Percentiles rank a stretch among this genome's conserved stretches.
phyloP scores from a whole-genome alignment of 2,329 filamentous ascomycete genomes.

The Calonectria honghensis region DNA sequence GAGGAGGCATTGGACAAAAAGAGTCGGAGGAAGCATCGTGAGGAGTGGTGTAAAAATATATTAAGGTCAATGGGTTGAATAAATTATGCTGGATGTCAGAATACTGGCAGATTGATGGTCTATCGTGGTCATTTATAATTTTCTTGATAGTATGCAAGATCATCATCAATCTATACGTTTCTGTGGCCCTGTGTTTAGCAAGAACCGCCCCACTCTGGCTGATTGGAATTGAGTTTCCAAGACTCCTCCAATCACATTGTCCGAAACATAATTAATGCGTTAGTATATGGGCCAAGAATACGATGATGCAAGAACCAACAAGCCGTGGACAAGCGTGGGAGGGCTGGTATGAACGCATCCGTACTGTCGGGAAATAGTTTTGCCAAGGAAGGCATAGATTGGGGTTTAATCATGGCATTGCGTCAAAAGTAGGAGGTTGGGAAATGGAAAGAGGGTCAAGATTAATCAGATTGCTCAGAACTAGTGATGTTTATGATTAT shows the following conservation, averaged over 20 bases:
- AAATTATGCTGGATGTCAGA: not conserved
- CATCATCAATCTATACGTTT: not conserved
- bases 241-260: not conserved
- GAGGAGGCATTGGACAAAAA: not conserved
- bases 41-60: not conserved
- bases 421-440: not conserved
- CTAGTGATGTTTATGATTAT: not conserved
- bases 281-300: not conserved
- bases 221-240: not conserved
- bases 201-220: not conserved
- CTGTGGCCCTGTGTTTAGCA: not conserved
- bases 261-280: not conserved
- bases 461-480: too few species aligned
- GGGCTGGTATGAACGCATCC: not conserved
- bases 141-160: not conserved
- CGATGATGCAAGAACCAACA: not conserved
- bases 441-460: not conserved
- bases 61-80: not conserved
- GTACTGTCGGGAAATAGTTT: not conserved
- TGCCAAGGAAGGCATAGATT: not conserved
- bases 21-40: not conserved
- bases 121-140: not conserved
- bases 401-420: not conserved
- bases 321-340: not conserved
- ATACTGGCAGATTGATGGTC: not conserved